Base-by-base conservation (phyloP, 164 flowering plant genomes). In the Tetrastigma voinierianum region DNA sequence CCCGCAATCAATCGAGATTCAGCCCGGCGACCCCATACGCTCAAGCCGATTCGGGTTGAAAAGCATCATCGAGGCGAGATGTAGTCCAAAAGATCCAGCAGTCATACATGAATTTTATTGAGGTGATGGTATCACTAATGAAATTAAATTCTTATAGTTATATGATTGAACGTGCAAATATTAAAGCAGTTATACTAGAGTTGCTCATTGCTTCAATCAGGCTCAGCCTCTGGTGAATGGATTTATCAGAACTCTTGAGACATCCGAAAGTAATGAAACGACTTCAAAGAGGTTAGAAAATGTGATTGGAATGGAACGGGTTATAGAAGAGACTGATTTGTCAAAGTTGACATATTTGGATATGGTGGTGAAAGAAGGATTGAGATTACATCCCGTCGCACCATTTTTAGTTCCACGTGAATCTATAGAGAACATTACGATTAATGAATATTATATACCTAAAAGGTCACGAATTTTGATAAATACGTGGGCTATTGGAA, bases 351-450 rank as follows among this genome's bases (percentile, higher is more conserved):
- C 55, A 10, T 78, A 78, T 68, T 62, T 74, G 59, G 75, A 68
- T 58, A 74, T 72, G 78, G 76, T 75, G n/a, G 51, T 78, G 49
- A 78, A 74, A 58, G 81, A 78, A 59, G 59, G 47, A 69, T 11
- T 77, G 60, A 65, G 84, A 61, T 62, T 81, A 1, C 79, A 81
- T 46, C 84, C 81, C 15, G 74, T 64, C 0, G 75, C 49, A 0
- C 79, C 83, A 20, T 23, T 77, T 10, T 73, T 80, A 4, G 10
- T 77, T n/a, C 81, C 83, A 3, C 78, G 18, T 2, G 67, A 77
- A 54, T 64, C 78, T 25, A 57, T n/a, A 18, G 74, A 73, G 51
- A 79, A 69, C 24, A 57, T 61, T 49, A 65, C 44, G 0, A 45
- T 76, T n/a, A n/a, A 65, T 9, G 70, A 70, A 1, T 69, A 64